Evolutionary conservation across 2,329 filamentous ascomycete species (phyloP).

Genomic region (Xylariaceae sp.): DNA sequence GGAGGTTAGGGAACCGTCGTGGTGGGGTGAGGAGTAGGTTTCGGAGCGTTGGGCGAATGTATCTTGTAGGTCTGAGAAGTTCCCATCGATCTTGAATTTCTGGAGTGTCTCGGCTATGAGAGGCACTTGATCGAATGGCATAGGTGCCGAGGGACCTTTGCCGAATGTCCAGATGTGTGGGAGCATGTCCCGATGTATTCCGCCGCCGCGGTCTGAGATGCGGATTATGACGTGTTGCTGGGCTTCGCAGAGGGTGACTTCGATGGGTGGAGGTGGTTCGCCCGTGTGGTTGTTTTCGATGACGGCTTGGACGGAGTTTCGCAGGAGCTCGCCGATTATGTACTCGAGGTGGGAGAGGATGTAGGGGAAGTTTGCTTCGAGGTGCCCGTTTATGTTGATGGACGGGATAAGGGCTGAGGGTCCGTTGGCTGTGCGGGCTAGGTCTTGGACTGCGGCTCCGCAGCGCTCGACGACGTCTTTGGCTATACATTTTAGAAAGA

Average conservation of each 20-base stretch:
- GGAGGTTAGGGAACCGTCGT: conserved; percentile 68
- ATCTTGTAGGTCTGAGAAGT: conserved; percentile 23
- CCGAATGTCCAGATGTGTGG: conserved; percentile 96
- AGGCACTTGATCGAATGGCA: conserved; percentile 78
- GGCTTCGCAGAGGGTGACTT: conserved; percentile 91
- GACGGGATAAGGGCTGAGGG: conserved; percentile 69
- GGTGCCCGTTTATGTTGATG: conserved; percentile 78
- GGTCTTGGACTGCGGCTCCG: conserved; percentile 67
- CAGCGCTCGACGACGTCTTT: conserved; percentile 84
- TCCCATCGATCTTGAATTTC: conserved; percentile 60
- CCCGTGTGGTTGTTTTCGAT: conserved; percentile 63
- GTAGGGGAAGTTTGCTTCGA: conserved; percentile 89
- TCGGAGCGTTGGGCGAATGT: conserved; percentile 2
- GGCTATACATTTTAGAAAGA: conserved; percentile 89
- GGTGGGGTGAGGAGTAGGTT: conserved; percentile 2
- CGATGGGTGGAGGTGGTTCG: conserved; percentile 68
- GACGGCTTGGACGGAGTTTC: conserved; percentile 91
- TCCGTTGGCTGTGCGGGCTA: conserved; percentile 73
- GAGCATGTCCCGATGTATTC: conserved; percentile 78
- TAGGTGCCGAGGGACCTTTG: conserved; percentile 78
- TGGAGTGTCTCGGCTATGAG: conserved; percentile 92
- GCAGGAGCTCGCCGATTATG: conserved; percentile 89
- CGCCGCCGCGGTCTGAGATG: conserved; percentile 91
- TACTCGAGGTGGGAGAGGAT: conserved; percentile 96
- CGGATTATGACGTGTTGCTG: conserved; percentile 93